Conservation (phyloP, 225 moss, liverwort and hornwort genomes). For the Sphagnum contortum region DNA sequence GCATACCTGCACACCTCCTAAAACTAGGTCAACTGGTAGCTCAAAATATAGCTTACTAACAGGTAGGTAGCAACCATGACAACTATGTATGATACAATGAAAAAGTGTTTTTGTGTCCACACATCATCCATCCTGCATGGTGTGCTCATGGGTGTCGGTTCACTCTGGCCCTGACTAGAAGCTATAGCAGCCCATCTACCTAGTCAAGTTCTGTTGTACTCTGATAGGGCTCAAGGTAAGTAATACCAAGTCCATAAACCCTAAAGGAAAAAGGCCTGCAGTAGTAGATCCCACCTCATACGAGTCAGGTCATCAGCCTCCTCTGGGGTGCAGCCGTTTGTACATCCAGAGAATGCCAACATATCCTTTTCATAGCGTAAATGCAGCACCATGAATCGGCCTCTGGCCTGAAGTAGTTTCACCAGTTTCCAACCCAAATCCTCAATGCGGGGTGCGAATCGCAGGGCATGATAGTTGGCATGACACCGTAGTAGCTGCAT, state of each 20-base stretch:
- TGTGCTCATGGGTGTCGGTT: no score
- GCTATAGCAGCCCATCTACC: not conserved
- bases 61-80: no score
- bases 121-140: conserved; percentile 7
- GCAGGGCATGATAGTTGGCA: conserved; percentile 56
- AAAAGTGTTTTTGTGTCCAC: conserved; percentile 3
- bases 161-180: no score
- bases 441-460: conserved; percentile 33
- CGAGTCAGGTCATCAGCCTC: conserved; percentile 20
- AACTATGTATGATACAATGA: no score
- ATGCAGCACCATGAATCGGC: conserved; percentile 42
- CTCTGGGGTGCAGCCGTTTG: conserved; percentile 28
- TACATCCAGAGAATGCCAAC: conserved; percentile 49
- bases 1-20: no score
- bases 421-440: conserved; percentile 38
- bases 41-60: no score
- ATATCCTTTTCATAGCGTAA: conserved; percentile 59
- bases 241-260: no score
- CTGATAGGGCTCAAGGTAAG: no score
- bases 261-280: no score
- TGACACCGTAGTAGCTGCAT: conserved; percentile 53
- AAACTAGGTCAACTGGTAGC: no score
- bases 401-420: conserved; percentile 29
- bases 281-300: conserved; percentile 11
- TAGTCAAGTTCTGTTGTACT: no score